Evolutionary conservation across 1,139 yeast species (phyloP).

Genomic region (Candida labiduridarum): DNA sequence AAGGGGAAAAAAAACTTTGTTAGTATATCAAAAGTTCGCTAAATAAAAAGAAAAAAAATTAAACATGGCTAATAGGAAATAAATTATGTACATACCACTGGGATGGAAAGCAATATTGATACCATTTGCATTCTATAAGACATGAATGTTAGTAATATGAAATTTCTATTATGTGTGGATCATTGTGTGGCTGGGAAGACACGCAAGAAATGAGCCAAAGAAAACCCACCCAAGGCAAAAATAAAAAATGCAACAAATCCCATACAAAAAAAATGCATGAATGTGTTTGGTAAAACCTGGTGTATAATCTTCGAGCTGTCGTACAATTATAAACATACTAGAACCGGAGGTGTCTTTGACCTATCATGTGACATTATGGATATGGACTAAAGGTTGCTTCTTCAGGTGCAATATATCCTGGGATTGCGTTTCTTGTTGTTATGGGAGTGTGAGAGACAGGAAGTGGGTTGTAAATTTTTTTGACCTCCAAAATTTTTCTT

Average conservation of each 20-base stretch:
- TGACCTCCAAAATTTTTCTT: slow-evolving; percentile 5
- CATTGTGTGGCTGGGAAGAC: neutral
- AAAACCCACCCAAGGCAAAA: neutral
- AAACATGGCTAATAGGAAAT: neutral
- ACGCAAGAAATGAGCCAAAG: neutral
- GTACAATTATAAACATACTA: slow-evolving; percentile 1
- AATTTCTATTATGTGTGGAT: too few relatives aligned
- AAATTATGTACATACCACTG: slow-evolving; percentile 21
- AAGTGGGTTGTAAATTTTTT: slow-evolving; percentile 1
- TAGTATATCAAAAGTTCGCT: slow-evolving; percentile 3
- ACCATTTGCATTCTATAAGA: slow-evolving; percentile 6
- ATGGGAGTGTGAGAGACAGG: neutral
- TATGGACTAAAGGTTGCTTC: neutral
- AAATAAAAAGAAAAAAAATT: neutral
- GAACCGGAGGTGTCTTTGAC: slow-evolving; percentile 1
- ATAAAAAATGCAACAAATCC: slow-evolving; percentile 2
- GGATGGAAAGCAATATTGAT: slow-evolving; percentile 22
- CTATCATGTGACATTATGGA: neutral
- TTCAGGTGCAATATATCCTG: neutral
- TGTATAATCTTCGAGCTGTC: neutral
- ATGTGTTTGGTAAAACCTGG: neutral
- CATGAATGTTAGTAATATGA: slow-evolving; percentile 8
- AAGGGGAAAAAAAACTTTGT: slow-evolving; percentile 5
- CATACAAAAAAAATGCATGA: neutral
- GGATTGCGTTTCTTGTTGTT: neutral